phyloP scores from a whole-genome alignment of 2,329 filamentous ascomycete species.

The Lasiodiplodia sp. region DNA sequence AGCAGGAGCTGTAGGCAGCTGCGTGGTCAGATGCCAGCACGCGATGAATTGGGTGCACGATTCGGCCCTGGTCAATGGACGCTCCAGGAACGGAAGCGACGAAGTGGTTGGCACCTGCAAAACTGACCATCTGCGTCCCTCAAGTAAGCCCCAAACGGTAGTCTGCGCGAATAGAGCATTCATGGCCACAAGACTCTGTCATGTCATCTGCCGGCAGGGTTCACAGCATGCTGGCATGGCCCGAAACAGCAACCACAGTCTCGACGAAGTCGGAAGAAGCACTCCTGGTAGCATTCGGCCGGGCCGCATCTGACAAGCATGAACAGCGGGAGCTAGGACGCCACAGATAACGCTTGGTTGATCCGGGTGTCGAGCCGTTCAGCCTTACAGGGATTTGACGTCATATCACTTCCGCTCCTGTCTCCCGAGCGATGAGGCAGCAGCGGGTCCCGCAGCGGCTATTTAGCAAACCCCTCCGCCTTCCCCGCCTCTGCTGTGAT shows the following conservation, averaged over 20 bases:
- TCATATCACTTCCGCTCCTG: not conserved
- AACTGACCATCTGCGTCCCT: not conserved
- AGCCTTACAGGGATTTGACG: slow-evolving; percentile 12
- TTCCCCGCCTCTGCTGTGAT: not conserved
- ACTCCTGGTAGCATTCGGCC: not conserved
- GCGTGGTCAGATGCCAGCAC: not conserved
- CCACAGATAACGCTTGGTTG: slow-evolving; percentile 1
- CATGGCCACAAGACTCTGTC: not conserved
- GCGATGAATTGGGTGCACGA: not conserved
- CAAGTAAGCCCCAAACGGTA: not conserved
- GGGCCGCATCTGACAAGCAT: not conserved
- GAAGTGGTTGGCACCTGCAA: not conserved
- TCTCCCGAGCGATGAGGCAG: slow-evolving; percentile 8
- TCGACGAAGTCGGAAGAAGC: not conserved
- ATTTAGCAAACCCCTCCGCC: slow-evolving; percentile 1
- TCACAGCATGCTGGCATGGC: not conserved
- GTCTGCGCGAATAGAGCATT: not conserved
- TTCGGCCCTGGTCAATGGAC: not conserved
- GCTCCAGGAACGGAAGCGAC: not conserved
- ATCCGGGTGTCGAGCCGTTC: not conserved
- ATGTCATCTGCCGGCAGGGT: not conserved
- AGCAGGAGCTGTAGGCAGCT: not conserved
- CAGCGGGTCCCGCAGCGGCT: slow-evolving; percentile 2
- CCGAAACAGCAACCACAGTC: not conserved
- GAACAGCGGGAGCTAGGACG: not conserved